Conservation (phyloP, 2,329 filamentous ascomycete species). For the Fusarium brevicatenulatum region DNA sequence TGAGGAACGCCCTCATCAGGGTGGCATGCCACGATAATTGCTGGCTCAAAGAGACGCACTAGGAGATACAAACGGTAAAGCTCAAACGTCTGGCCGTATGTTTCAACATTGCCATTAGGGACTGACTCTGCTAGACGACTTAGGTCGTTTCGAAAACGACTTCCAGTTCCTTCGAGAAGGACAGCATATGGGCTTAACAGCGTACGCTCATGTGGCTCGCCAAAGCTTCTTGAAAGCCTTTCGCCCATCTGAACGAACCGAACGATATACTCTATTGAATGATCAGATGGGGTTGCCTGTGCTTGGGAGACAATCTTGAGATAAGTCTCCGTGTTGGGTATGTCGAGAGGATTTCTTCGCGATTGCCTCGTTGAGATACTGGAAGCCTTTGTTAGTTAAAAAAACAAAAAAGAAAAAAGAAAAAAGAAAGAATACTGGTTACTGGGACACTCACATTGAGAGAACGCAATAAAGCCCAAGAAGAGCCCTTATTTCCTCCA, state of each 20-base stretch:
- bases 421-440: background rate
- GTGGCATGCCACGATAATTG: constrained; percentile 46
- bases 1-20: constrained; percentile 41
- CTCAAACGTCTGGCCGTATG: constrained; percentile 34
- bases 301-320: constrained; percentile 45
- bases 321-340: constrained; percentile 49
- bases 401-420: too few relatives aligned
- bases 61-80: constrained; percentile 51
- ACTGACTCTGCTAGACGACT: constrained; percentile 48
- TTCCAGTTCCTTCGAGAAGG: constrained; percentile 48
- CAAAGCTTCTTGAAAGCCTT: constrained; percentile 48
- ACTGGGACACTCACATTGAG: constrained; percentile 48
- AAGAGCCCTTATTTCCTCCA: constrained; percentile 53
- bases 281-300: constrained; percentile 45
- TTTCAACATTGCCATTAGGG: constrained; percentile 12
- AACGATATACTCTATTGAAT: constrained; percentile 48
- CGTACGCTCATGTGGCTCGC: constrained; percentile 44
- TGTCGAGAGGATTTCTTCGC: constrained; percentile 47
- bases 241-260: constrained; percentile 51
- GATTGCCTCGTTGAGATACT: constrained; percentile 52
- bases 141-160: constrained; percentile 48
- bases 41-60: constrained; percentile 53
- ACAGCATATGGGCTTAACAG: constrained; percentile 45
- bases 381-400: constrained; percentile 5
- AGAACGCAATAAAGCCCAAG: constrained; percentile 54